A percentile compares a stretch with the other conserved stretches of the same genome.
phyloP scores from a whole-genome alignment of 2,329 filamentous ascomycete genomes.

The Ramichloridium luteum region DNA sequence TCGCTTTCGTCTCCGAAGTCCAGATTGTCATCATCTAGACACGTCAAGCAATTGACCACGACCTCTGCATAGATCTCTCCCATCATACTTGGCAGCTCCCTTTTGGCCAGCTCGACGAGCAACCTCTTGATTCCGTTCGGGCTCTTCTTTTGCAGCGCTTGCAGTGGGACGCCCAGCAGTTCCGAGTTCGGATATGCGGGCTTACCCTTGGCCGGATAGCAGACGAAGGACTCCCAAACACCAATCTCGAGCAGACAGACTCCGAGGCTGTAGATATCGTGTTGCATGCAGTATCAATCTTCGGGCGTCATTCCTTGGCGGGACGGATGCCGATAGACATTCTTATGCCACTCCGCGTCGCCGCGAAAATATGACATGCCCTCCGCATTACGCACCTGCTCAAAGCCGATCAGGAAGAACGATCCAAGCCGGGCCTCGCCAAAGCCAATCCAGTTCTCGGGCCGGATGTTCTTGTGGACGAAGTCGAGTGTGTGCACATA shows the following conservation, averaged over 20 bases:
- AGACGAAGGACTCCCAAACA: constrained; percentile 32
- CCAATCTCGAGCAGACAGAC: constrained; percentile 44
- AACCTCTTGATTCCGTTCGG: constrained; percentile 3
- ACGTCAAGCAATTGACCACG: constrained; percentile 24
- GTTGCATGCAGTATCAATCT: constrained; percentile 37
- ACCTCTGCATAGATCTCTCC: constrained; percentile 25
- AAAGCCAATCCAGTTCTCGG: constrained; percentile 30
- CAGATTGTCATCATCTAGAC: constrained; percentile 15
- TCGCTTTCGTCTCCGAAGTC: constrained; percentile 11
- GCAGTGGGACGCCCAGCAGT: constrained; percentile 1
- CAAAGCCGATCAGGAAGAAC: constrained; percentile 36
- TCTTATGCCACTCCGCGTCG: constrained; percentile 31
- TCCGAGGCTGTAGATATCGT: constrained; percentile 46
- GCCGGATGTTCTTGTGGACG: constrained; percentile 37
- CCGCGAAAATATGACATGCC: constrained; percentile 23
- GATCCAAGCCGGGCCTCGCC: constrained; percentile 14
- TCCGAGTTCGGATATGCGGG: constrained; percentile 7
- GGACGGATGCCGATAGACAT: constrained; percentile 40
- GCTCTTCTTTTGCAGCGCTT: constrained; percentile 1
- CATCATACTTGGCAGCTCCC: constrained; percentile 14
- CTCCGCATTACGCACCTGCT: constrained; percentile 28
- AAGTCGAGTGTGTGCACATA: constrained; percentile 31
- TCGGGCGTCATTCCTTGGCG: constrained; percentile 33
- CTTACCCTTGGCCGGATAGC: constrained; percentile 9
- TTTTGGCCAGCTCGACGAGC: constrained; percentile 6